Conservation (phyloP, 1,284 basidiomycete genomes). For the Trametes polyzona region DNA sequence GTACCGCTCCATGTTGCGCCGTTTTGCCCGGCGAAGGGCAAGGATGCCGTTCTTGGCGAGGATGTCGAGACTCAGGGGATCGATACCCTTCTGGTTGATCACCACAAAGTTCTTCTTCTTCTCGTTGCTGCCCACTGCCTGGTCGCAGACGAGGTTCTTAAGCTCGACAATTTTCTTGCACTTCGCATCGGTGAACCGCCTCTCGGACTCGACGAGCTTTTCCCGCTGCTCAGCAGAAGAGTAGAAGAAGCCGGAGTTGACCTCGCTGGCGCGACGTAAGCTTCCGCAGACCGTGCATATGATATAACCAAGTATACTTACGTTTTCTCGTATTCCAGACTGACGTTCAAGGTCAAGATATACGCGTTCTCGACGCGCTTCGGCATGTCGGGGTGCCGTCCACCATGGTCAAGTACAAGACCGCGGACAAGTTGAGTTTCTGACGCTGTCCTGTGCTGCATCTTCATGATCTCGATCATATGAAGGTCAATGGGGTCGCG, state of each 20-base stretch:
- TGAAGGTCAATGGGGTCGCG: slow-evolving; percentile 95
- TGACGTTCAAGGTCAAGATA: slow-evolving; percentile 96
- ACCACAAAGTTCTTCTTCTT: slow-evolving; percentile 91
- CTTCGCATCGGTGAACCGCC: slow-evolving; percentile 93
- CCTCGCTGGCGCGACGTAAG: slow-evolving; percentile 67
- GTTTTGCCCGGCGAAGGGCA: slow-evolving; percentile 93
- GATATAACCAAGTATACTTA: slow-evolving; percentile 47
- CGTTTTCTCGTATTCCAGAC: slow-evolving; percentile 99
- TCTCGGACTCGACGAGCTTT: slow-evolving; percentile 98
- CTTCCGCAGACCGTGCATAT: not conserved
- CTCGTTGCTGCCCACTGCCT: slow-evolving; percentile 79
- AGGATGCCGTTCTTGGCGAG: slow-evolving; percentile 97
- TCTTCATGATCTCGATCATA: slow-evolving; percentile 99
- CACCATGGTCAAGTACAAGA: slow-evolving; percentile 95
- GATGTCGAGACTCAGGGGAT: slow-evolving; percentile 96
- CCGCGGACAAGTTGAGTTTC: slow-evolving; percentile 98
- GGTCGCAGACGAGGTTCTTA: slow-evolving; percentile 96
- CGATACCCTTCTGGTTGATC: slow-evolving; percentile 99
- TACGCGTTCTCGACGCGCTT: slow-evolving; percentile 97
- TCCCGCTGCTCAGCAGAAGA: slow-evolving; percentile 98
- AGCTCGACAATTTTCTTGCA: slow-evolving; percentile 97
- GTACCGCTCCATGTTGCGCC: slow-evolving; percentile 96
- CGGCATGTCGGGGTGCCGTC: slow-evolving; percentile 98
- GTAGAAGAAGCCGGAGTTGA: slow-evolving; percentile 99
- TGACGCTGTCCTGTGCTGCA: slow-evolving; percentile 98